Conservation (phyloP, 2,329 filamentous ascomycete genomes). For the Cordyceps javanica region DNA sequence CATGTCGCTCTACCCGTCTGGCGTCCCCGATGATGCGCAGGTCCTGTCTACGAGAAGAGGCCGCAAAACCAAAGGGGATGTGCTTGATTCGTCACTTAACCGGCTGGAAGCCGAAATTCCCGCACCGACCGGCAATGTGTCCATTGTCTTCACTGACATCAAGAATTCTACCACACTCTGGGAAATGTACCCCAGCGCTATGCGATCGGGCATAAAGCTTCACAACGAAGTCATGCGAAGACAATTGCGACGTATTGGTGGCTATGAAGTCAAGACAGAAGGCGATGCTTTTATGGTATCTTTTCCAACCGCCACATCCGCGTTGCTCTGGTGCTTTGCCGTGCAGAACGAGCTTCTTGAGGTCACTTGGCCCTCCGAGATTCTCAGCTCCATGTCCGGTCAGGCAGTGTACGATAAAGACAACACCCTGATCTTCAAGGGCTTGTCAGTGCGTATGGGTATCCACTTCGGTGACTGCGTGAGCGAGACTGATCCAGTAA, state of each 20-base stretch:
- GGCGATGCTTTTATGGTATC: constrained; percentile 99
- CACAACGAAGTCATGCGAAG: constrained; percentile 97
- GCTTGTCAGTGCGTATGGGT: constrained; percentile 93
- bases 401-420: constrained; percentile 79
- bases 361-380: constrained; percentile 88
- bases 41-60: constrained; percentile 56
- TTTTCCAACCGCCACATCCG: constrained; percentile 91
- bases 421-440: constrained; percentile 84
- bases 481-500: constrained; percentile 92
- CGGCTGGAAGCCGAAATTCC: constrained; percentile 86
- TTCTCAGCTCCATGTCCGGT: constrained; percentile 78
- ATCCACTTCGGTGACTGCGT: constrained; percentile 94
- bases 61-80: constrained; percentile 56
- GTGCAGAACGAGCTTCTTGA: constrained; percentile 85
- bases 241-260: constrained; percentile 86
- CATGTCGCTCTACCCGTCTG: constrained; percentile 76
- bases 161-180: constrained; percentile 95
- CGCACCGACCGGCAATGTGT: constrained; percentile 82
- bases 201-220: constrained; percentile 93
- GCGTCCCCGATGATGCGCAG: constrained; percentile 64
- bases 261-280: constrained; percentile 99
- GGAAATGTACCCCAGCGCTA: constrained; percentile 91
- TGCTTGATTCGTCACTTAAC: constrained; percentile 80
- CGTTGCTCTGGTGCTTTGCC: constrained; percentile 91
- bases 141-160: constrained; percentile 97